Percentiles rank a stretch among this genome's conserved stretches.
Evolutionary conservation across 2,329 filamentous ascomycete species (phyloP).

Genomic region (Apiospora kogelbergensis): DNA sequence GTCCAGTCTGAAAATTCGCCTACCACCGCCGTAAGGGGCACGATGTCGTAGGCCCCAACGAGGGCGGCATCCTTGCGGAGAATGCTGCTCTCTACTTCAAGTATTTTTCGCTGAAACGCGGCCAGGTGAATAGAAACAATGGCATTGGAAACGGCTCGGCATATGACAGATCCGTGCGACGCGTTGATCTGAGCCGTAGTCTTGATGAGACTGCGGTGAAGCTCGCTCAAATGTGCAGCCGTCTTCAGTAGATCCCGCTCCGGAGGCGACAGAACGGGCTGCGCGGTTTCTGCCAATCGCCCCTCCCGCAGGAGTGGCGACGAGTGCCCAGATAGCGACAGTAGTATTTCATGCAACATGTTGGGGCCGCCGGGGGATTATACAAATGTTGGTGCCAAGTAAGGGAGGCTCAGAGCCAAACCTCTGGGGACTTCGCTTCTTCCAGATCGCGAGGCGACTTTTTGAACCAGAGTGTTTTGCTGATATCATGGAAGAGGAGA

Average conservation of each 20-base stretch:
- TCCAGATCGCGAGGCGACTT: slow-evolving; percentile 18
- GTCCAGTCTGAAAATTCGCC: slow-evolving; percentile 87
- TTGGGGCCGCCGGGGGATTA: slow-evolving; percentile 19
- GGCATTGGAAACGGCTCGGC: slow-evolving; percentile 80
- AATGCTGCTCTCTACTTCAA: slow-evolving; percentile 80
- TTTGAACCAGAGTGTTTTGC: slow-evolving; percentile 38
- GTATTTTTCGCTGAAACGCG: slow-evolving; percentile 78
- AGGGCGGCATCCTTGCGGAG: slow-evolving; percentile 73
- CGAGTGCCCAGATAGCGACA: slow-evolving; percentile 91
- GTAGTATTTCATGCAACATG: slow-evolving; percentile 98
- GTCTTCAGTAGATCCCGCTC: slow-evolving; percentile 80
- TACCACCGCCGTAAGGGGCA: slow-evolving; percentile 83
- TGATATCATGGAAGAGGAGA: slow-evolving; percentile 45
- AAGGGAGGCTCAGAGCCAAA: slow-evolving; percentile 15
- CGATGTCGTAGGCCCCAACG: slow-evolving; percentile 91
- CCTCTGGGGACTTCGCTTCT: slow-evolving; percentile 20
- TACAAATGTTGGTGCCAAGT: slow-evolving; percentile 19
- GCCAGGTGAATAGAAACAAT: slow-evolving; percentile 74
- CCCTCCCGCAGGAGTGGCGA: slow-evolving; percentile 75
- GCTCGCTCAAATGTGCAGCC: slow-evolving; percentile 72
- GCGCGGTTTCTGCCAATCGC: slow-evolving; percentile 43
- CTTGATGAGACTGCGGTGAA: slow-evolving; percentile 71
- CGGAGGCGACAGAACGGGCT: slow-evolving; percentile 65
- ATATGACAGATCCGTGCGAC: slow-evolving; percentile 77
- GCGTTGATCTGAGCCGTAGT: slow-evolving; percentile 67